These are phyloP conservation scores for Debaryomycetaceae sp. DNA, from an alignment of 1,139 yeast genomes.

Conservation along the genomic window DNA sequence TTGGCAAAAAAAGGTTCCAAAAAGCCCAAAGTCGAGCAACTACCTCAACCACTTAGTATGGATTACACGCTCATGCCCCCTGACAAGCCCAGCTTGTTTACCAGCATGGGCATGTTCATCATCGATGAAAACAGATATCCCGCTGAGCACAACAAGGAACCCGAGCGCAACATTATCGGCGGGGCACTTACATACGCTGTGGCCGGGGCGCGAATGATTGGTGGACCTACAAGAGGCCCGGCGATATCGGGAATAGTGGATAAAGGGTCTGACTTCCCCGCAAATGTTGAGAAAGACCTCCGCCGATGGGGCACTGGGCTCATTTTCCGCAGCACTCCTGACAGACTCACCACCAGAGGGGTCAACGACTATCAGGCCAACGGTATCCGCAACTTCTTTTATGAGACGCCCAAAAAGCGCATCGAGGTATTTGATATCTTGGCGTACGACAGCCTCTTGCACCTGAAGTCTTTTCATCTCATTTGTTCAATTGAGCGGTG, in stretches of 20 bases:
- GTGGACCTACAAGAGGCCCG: conserved; percentile 29
- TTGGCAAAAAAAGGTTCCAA: no score
- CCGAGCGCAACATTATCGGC: conserved; percentile 62
- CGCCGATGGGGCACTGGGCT: conserved; percentile 61
- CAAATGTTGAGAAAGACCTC: conserved; percentile 38
- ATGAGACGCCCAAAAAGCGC: conserved; percentile 56
- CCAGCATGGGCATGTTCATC: conserved; percentile 73
- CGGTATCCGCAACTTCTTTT: conserved; percentile 49
- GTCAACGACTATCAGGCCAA: conserved; percentile 66
- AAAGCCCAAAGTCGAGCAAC: no score
- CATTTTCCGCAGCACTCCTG: conserved; percentile 45
- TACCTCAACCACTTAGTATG: no score
- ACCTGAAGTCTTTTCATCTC: conserved; percentile 58
- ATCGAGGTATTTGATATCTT: conserved; percentile 59
- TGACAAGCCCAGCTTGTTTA: conserved; percentile 8
- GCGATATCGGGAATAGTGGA: conserved; percentile 70
- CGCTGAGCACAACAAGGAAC: conserved; percentile 29
- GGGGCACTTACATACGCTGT: conserved; percentile 89
- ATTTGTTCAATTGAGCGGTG: conserved; percentile 71
- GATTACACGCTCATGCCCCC: conserved; percentile 8
- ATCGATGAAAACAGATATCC: conserved; percentile 79
- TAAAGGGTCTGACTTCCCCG: conserved; percentile 75
- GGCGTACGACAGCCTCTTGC: conserved; percentile 26
- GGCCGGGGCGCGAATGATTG: conserved; percentile 65
- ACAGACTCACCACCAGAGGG: conserved; percentile 73